Base-by-base conservation (phyloP, 1,139 yeast genomes). In the Suhomyces coccinellae region DNA sequence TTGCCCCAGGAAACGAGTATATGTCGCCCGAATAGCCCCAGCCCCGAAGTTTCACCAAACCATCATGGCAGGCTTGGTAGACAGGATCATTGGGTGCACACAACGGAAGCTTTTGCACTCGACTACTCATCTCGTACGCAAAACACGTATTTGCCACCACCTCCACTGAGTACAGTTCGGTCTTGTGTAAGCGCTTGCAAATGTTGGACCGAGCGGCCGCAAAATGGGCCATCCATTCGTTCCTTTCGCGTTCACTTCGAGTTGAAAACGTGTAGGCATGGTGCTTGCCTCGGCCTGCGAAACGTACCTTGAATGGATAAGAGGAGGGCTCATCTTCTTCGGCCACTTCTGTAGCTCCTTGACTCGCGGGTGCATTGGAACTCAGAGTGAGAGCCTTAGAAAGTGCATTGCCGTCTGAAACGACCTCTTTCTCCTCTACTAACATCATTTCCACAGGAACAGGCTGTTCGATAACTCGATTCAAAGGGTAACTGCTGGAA, bases 71-170 rank as follows among this genome's bases (percentile, higher is more conserved):
- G 4, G 82, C 79, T 6, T 73, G 62, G 50, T 82, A 83, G 17
- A 87, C 62, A 1, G 85, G 86, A 28, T 88, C 87, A 14, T 79
- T 76, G n/a, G 79, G 75, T 0, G 84, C 76, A 45, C 82, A 77
- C 1, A 83, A 69, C 3, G 87, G 90, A 36, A 86, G 61, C 51
- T 80, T 82, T 3, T 62, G 59, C 0, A 87, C 79, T n/a, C 75
- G 71, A 41, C 73, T 77, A 9, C 71, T 64, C 6, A 71, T 74
- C 16, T 82, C 87, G 59, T 85, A 87, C 1, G 83, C 85, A 65
- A 87, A 87, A 44, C 77, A 77, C 27, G 79, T 71, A 52, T 82
- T 84, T 8, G 87, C 72, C 10, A 88, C 60, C 11, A 80, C 71
- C 29, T 69, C 65, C 20, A 86, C 59, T 9, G 68, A 58, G 56